Evolutionary conservation across 2,329 filamentous ascomycete genomes (phyloP), one percentile per base, ranked within the genome.

Genomic region (Fusarium dlaminii): DNA sequence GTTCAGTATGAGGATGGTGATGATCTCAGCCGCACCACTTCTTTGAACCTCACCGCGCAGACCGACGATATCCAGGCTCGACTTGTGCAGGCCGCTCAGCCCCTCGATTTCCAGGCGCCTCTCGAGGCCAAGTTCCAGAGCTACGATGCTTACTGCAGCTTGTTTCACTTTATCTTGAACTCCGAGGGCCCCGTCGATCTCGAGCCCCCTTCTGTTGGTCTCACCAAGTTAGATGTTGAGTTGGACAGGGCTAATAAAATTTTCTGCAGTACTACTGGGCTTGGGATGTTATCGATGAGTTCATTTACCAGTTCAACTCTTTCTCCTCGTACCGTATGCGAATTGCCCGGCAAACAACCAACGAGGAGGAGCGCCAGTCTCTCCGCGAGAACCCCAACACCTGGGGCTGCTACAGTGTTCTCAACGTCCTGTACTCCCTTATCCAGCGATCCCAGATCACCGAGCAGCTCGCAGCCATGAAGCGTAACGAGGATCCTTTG

Each of bases 241-340:
- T 39, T 56, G 51, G 43, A 39, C 60, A 43, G 58, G 67, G 76
- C 77, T 79, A 70, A 79, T 65, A 59, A 55, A 66, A 57, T 18
- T 34, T 45, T 62, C 22, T 54, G 49, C 83, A 98, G 94, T 97
- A 98, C 87, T 98, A 96, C 88, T 99, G 96, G 96, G 96, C 96
- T 46, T 99, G 96, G 96, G 96, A 99, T 84, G 96, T 98, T 78
- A 98, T 99, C 86, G 96, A 99, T 84, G 96, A 99, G 86, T 99
- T 99, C 88, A 98, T 99, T 86, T 99, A 99, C 88, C 96, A 99
- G 85, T 99, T 99, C 89, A 98, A 99, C 89, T 97, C 95, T 68
- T 99, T 99, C 89, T 98, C 95, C 83, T 94, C 95, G 73, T 98
- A 98, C 90, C 92, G 96, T 81, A 95, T 97, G 84, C 92, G 95